phyloP scores from a whole-genome alignment of 495 filamentous ascomycete genomes.

The Rostrohypoxylon terebratum region DNA sequence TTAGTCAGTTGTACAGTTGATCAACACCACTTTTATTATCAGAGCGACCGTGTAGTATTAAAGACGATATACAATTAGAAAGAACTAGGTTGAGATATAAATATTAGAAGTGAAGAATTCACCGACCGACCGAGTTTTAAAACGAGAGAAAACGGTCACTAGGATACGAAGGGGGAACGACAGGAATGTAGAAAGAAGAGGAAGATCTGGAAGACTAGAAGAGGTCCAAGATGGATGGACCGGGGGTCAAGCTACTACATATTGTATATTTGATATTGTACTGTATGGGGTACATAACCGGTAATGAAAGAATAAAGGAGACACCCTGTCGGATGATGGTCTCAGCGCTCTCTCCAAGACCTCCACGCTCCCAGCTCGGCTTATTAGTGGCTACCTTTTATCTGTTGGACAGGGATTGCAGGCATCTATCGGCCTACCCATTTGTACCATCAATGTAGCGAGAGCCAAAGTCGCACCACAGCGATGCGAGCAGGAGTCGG shows the following conservation, averaged over 20 bases:
- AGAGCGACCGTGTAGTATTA: slow-evolving; percentile 41
- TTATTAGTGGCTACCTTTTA: slow-evolving; percentile 39
- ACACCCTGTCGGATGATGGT: slow-evolving; percentile 38
- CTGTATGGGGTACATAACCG: slow-evolving; percentile 40
- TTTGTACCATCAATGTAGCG: slow-evolving; percentile 19
- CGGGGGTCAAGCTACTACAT: slow-evolving; percentile 29
- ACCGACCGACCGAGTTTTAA: slow-evolving; percentile 33
- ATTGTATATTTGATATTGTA: slow-evolving; percentile 27
- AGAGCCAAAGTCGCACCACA: slow-evolving; percentile 20
- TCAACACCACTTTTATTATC: slow-evolving; percentile 19
- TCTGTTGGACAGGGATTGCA: slow-evolving; percentile 35
- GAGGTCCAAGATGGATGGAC: slow-evolving; percentile 28
- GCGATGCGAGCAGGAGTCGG: neutral
- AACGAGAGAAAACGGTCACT: slow-evolving; percentile 39
- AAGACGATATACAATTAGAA: slow-evolving; percentile 39
- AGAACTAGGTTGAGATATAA: slow-evolving; percentile 34
- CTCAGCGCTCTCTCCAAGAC: slow-evolving; percentile 43
- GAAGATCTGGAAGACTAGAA: slow-evolving; percentile 29
- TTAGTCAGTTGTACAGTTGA: neutral
- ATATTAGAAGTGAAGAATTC: slow-evolving; percentile 40
- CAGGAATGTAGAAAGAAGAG: slow-evolving; percentile 41
- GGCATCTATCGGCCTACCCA: slow-evolving; percentile 39
- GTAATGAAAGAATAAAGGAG: slow-evolving; percentile 24
- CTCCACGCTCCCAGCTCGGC: slow-evolving; percentile 15
- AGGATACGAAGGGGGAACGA: slow-evolving; percentile 45